Conservation (phyloP, 371 early-diverging fungal genomes). For the Scutellospora calospora region DNA sequence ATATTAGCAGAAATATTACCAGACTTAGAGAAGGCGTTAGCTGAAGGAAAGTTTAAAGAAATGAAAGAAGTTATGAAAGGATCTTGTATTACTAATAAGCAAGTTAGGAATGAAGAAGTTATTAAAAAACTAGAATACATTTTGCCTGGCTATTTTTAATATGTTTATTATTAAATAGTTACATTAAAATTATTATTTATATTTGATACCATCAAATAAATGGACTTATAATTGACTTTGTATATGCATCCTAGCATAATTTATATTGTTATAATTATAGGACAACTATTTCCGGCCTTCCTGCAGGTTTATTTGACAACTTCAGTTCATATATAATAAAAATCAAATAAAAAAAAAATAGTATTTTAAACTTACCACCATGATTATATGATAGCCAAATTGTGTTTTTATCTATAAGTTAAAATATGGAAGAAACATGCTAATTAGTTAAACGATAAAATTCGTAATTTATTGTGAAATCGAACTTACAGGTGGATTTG, state of each 20-base stretch:
- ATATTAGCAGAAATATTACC: conserved; percentile 85
- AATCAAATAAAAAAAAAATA: not conserved
- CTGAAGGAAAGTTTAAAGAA: conserved; percentile 54
- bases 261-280: not conserved
- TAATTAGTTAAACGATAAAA: not conserved
- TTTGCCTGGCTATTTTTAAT: conserved; percentile 77
- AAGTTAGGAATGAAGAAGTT: conserved; percentile 72
- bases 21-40: conserved; percentile 70
- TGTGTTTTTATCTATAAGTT: conserved; percentile 31
- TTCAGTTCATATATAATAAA: not conserved
- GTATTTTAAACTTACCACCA: conserved; percentile 45
- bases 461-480: not conserved
- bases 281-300: not conserved
- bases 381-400: conserved; percentile 51
- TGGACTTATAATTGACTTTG: no score
- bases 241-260: no score
- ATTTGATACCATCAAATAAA: no score
- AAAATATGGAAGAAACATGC: not conserved
- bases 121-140: conserved; percentile 81
- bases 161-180: no score
- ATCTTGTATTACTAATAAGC: conserved; percentile 77
- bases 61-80: conserved; percentile 80
- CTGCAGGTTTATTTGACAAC: not conserved
- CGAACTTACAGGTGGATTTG: conserved; percentile 47
- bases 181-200: no score